These are phyloP conservation scores for Leccinum ochraceum DNA, from an alignment of 768 basidiomycete genomes.

Conservation along the genomic window DNA sequence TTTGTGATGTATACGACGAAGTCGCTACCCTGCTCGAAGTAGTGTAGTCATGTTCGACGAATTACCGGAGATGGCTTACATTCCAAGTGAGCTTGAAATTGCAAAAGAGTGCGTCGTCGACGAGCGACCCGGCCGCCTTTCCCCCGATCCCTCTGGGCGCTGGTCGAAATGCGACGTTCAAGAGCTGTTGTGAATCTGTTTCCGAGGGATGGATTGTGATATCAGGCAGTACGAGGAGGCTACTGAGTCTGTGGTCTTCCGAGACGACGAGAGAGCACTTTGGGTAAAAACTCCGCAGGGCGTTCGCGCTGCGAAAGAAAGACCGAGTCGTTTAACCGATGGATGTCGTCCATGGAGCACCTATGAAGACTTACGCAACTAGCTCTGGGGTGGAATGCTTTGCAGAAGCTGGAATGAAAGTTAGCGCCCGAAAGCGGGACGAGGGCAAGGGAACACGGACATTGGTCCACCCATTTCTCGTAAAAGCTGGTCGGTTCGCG, in stretches of 20 bases:
- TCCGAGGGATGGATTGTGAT: slow-evolving; percentile 46
- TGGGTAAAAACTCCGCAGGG: slow-evolving; percentile 60
- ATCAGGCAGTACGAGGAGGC: slow-evolving; percentile 53
- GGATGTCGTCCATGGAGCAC: slow-evolving; percentile 6
- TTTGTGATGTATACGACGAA: slow-evolving; percentile 54
- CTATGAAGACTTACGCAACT: slow-evolving; percentile 40
- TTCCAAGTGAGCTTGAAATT: slow-evolving; percentile 60
- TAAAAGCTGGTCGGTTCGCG: slow-evolving; percentile 43
- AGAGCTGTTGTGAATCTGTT: slow-evolving; percentile 48
- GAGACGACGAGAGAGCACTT: slow-evolving; percentile 60
- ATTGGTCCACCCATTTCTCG: slow-evolving; percentile 51
- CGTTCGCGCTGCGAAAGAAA: slow-evolving; percentile 37
- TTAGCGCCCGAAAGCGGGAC: slow-evolving; percentile 1
- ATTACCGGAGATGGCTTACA: slow-evolving; percentile 36
- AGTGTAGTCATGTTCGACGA: background rate
- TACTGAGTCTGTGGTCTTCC: slow-evolving; percentile 44
- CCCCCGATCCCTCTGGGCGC: slow-evolving; percentile 42
- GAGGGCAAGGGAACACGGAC: slow-evolving; percentile 32
- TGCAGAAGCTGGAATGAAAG: slow-evolving; percentile 46
- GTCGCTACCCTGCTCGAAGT: slow-evolving; percentile 45
- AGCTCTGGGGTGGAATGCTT: slow-evolving; percentile 47
- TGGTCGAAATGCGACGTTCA: slow-evolving; percentile 50
- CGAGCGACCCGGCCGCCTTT: slow-evolving; percentile 51
- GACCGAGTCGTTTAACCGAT: background rate
- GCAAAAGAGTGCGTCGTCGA: slow-evolving; percentile 53